Evolutionary conservation across 768 basidiomycete species (phyloP).

Genomic region (Ramaria sp.): DNA sequence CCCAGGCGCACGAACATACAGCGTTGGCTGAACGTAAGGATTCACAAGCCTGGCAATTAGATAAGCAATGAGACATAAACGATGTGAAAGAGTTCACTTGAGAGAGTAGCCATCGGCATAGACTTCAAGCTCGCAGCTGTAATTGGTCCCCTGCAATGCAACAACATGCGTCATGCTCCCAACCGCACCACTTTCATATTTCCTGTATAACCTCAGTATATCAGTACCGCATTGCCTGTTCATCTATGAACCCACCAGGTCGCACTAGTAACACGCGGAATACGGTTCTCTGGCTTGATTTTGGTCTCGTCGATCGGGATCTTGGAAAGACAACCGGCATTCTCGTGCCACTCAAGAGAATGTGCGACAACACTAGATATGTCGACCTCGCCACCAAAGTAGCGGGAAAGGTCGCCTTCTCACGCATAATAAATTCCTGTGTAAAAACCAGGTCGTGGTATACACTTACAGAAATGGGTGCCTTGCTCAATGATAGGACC

Average conservation of each 20-base stretch:
- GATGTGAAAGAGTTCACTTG: constrained; percentile 37
- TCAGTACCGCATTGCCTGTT: background rate
- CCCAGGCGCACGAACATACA: constrained; percentile 78
- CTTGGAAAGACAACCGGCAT: constrained; percentile 75
- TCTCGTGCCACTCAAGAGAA: constrained; percentile 87
- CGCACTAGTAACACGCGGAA: constrained; percentile 87
- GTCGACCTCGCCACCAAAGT: constrained; percentile 95
- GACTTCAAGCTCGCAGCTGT: constrained; percentile 91
- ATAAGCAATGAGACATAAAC: constrained; percentile 1
- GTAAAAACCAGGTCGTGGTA: background rate
- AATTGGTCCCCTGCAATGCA: constrained; percentile 84
- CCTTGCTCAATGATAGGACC: constrained; percentile 86
- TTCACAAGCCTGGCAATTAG: constrained; percentile 54
- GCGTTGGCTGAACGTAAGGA: constrained; percentile 86
- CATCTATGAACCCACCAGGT: constrained; percentile 49
- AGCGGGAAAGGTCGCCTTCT: constrained; percentile 70
- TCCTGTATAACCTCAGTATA: constrained; percentile 35
- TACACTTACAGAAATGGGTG: constrained; percentile 71
- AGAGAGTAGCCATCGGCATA: constrained; percentile 88
- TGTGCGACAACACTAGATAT: constrained; percentile 71
- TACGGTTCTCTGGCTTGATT: constrained; percentile 79
- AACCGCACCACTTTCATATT: constrained; percentile 91
- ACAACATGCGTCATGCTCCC: constrained; percentile 86
- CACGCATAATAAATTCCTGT: background rate
- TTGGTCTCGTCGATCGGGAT: constrained; percentile 74